A percentile compares a stretch with the other conserved stretches of the same genome.
phyloP scores from a whole-genome alignment of 2,329 filamentous ascomycete species.

The Beauveria asiatica region DNA sequence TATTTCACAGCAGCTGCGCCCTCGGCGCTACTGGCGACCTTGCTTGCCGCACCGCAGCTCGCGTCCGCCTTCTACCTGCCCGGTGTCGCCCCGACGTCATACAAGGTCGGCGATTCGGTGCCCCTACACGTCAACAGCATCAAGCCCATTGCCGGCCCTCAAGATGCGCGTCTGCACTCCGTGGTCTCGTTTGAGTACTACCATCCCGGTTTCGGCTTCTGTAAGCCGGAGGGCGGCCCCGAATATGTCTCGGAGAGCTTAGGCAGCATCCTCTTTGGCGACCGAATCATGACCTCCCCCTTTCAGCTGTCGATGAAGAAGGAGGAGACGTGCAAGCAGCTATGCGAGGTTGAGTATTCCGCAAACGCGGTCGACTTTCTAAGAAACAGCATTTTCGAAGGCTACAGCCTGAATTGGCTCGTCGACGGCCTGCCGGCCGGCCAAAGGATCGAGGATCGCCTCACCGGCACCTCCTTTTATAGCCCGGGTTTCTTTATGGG shows the following conservation, averaged over 20 bases:
- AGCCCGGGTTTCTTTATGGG: conserved; percentile 86
- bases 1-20: conserved; percentile 37
- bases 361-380: conserved; percentile 65
- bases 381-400: conserved; percentile 71
- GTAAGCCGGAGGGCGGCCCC: conserved; percentile 66
- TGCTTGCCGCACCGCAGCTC: conserved; percentile 44
- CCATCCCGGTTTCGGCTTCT: conserved; percentile 79
- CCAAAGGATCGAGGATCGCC: conserved; percentile 68
- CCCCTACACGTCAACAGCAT: conserved; percentile 90
- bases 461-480: conserved; percentile 73
- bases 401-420: conserved; percentile 91
- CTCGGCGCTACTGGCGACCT: conserved; percentile 40
- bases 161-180: conserved; percentile 78
- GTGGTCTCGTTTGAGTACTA: conserved; percentile 97
- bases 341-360: conserved; percentile 60
- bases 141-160: conserved; percentile 69
- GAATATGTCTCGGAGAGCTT: conserved; percentile 71
- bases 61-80: conserved; percentile 85
- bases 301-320: conserved; percentile 80
- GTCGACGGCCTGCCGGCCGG: conserved; percentile 90
- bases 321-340: conserved; percentile 78
- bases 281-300: conserved; percentile 93
- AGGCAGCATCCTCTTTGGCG: conserved; percentile 93
- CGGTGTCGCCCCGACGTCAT: conserved; percentile 89
- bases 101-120: conserved; percentile 69